Evolutionary conservation across 2,329 filamentous ascomycete species (phyloP), one percentile per base, ranked within the genome.

Genomic region (Clarireedia homoeocarpa): DNA sequence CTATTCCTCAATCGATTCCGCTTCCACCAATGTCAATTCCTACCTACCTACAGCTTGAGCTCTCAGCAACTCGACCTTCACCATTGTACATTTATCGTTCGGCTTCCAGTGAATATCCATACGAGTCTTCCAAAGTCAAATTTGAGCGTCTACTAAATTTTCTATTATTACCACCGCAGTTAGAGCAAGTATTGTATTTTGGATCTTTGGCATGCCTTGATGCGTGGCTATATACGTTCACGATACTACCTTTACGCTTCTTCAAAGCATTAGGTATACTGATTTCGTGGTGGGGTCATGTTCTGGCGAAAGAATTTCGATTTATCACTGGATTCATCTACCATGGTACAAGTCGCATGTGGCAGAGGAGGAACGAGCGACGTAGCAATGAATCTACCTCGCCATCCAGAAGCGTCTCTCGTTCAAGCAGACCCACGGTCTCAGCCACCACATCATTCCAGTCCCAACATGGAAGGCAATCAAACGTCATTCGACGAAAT

Each of bases 191-290:
- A 0, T 79, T 99, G 5, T 83, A 85, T 58, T 97, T 99, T 72
- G 94, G 94, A 6, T 85, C 89, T 0, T 73, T 97, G 36, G 91
- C 92, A 6, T 99, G 94, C 71, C 77, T 99, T 5, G 94, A 99
- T 70, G 88, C 92, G 1, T 99, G 92, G 91, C 80, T 99, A 1
- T 94, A 96, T 72, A 95, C 90, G 0, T 95, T 99, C 65, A 99
- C 94, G 0, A 96, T 99, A 46, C 75, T 99, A 0, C 94, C 94
- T 0, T 79, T 99, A 58, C 82, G 94, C 2, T 97, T 99, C 65
- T 71, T 88, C 53, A 87, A 91, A 57, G 92, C 94, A 1, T 66
- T 92, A 0, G 83, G 82, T 20, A 84, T 97, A 2, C 73, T 99
- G 26, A 70, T 83, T 9, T 80, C 82, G 58, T 97, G 91, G 79